Evolutionary conservation across 148 eudicot species (phyloP).

Genomic region (Polygonum maritimum): DNA sequence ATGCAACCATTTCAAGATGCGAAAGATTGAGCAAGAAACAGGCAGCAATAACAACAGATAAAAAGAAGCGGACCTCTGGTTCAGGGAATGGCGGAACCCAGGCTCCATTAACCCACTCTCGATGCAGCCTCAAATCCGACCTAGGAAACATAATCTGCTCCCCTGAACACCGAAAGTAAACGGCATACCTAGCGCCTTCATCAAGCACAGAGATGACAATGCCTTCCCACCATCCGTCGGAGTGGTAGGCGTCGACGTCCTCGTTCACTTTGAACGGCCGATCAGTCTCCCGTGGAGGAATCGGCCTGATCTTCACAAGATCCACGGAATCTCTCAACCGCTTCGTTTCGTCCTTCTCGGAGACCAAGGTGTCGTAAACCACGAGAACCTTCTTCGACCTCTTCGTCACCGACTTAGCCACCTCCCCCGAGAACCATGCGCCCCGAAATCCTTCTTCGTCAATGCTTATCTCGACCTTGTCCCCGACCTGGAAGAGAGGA

Average conservation of each 20-base stretch:
- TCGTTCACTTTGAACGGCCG: conserved; percentile 39
- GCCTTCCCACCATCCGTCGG: conserved; percentile 98
- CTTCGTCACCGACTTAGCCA: conserved; percentile 31
- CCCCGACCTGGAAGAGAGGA: conserved; percentile 36
- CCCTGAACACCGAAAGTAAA: conserved; percentile 52
- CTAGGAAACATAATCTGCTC: conserved; percentile 46
- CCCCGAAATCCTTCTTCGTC: conserved; percentile 85
- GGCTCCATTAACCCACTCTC: conserved; percentile 58
- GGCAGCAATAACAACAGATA: not conserved
- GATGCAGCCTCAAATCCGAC: conserved; percentile 48
- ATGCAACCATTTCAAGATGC: not conserved
- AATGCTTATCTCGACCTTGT: conserved; percentile 60
- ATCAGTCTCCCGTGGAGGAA: conserved; percentile 37
- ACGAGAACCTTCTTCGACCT: conserved; percentile 25
- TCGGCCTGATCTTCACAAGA: conserved; percentile 63
- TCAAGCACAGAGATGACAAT: conserved; percentile 38
- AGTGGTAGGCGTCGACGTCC: conserved; percentile 63
- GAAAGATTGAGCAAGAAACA: not conserved
- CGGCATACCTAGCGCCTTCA: conserved; percentile 26
- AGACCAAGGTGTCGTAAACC: conserved; percentile 49
- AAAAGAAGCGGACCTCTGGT: conserved; percentile 14
- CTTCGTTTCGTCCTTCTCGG: conserved; percentile 24
- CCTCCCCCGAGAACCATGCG: conserved; percentile 62
- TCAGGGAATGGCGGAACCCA: conserved; percentile 61
- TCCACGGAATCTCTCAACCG: conserved; percentile 51